Evolutionary conservation across 352 stramenopile genomes (phyloP), one percentile per base, ranked within the genome.

Genomic region (Phytophthora podocarpi): DNA sequence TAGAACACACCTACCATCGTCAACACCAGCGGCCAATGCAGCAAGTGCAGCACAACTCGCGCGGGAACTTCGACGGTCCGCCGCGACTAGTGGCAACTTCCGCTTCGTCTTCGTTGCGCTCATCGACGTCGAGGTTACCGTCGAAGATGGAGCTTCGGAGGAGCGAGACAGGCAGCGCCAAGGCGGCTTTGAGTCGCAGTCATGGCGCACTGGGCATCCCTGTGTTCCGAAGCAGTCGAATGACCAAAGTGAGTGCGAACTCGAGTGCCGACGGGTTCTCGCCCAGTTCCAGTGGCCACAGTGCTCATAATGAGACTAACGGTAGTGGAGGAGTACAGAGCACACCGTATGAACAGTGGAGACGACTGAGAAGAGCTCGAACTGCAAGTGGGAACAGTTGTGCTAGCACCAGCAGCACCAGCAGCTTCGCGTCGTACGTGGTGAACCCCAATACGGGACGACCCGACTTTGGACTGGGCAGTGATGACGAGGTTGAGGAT

Each of bases 371-470:
- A 18, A 50, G 82, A 12, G 58, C 78, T 8, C 80, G 82, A 30
- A 89, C 80, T 5, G 72, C 82, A 3, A 90, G 78, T 67, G 80
- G 77, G 35, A 89, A 91, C 58, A 91, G 82, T 59, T 77, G 67
- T 36, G 66, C 69, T 16, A 90, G 76, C 52, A 91, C 80, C 13
- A 84, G 75, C 53, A 82, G 70, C 53, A 76, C 65, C 23, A 87
- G 64, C 49, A 78, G 75, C 39, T 80, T 77, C 39, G 77, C 76
- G 39, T 78, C 78, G 9, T 79, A 78, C 47, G 67, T 82, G 56
- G 64, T 83, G 45, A 76, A 84, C 39, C 53, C 68, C 41, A 27
- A 80, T 53, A 62, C 78, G 40, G 70, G 70, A 52, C 56, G 48
- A 45, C 56, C 52, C 9, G 69, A 86, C 50, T 80, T 82, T 58